Evolutionary conservation across 768 basidiomycete species (phyloP).

Genomic region (Trametes cinnabarina): DNA sequence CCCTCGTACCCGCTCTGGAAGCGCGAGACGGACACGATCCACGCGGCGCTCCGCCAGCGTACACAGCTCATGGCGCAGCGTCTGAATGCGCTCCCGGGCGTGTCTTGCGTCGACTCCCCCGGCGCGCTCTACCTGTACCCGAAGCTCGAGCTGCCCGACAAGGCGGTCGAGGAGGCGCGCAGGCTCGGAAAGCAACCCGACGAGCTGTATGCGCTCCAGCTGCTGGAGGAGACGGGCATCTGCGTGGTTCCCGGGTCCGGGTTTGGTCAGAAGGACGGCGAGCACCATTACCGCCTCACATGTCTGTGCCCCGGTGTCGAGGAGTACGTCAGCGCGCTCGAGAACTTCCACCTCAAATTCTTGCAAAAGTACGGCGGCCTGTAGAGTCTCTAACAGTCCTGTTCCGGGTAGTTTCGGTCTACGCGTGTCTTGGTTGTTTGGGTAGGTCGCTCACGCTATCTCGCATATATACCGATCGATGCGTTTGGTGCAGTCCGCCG

Average conservation of each 20-base stretch:
- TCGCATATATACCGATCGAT: no score
- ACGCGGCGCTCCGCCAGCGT: slow-evolving; percentile 68
- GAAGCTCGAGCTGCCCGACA: slow-evolving; percentile 66
- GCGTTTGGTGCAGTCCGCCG: no score
- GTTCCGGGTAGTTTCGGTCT: no score
- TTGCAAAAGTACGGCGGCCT: slow-evolving; percentile 46
- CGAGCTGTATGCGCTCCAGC: slow-evolving; percentile 78
- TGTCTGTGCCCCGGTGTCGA: slow-evolving; percentile 94
- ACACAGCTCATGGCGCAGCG: slow-evolving; percentile 71
- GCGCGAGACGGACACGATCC: slow-evolving; percentile 79
- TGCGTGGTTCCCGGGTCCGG: slow-evolving; percentile 93
- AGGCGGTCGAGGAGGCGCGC: slow-evolving; percentile 71
- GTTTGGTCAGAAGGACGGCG: slow-evolving; percentile 89
- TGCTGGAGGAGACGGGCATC: slow-evolving; percentile 89
- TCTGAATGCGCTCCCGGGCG: slow-evolving; percentile 83
- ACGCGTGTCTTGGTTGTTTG: no score
- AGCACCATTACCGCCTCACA: slow-evolving; percentile 89
- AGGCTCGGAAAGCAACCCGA: slow-evolving; percentile 79
- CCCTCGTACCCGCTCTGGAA: slow-evolving; percentile 79
- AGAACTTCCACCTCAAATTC: slow-evolving; percentile 67
- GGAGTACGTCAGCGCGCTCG: slow-evolving; percentile 84
- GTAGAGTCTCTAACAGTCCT: no score
- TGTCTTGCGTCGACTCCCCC: slow-evolving; percentile 85
- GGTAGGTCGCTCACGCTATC: no score
- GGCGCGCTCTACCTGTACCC: slow-evolving; percentile 96